Evolutionary conservation across 2,329 filamentous ascomycete species (phyloP), one percentile per base, ranked within the genome.

Genomic region (Aspergillus brunneoviolaceus): DNA sequence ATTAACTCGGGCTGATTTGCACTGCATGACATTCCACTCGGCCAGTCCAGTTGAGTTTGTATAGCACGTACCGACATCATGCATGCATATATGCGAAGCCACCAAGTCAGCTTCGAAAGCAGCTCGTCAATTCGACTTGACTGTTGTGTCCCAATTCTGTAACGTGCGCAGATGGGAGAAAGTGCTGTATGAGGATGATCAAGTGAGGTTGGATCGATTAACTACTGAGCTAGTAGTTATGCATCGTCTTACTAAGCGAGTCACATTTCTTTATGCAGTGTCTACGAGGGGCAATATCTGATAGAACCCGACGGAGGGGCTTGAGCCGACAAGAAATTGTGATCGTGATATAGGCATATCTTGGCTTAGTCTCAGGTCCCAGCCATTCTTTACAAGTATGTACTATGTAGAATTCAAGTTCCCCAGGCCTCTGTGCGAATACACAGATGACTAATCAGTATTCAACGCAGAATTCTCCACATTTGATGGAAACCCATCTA

Each of bases 51-150:
- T 53, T 6, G 14, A 16, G 27, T 31, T 42, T 47, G 47, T 49
- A 47, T 47, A 49, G 14, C 33, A 31, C 53, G 53, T 55, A 35
- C 53, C 53, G 48, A 55, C 53, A 55, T 55, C 33, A 31, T 49
- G 33, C 53, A 55, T 55, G 42, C 53, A 55, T 19, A 49, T 27
- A 49, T 42, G 42, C 47, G 16, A 31, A 54, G n/a, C 19, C 27
- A 49, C n/a, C 23, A 16, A 42, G 11, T 42, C 35, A 16, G 35
- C 35, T 16, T 42, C 4, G 11, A 42, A 16, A 42, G 35, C 14
- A 42, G 16, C 6, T 5, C 4, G 2, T 16, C 9, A 7, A 42
- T 16, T 5, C 5, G 1, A 49, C 11, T 49, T 14, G 25, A 9
- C 11, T 25, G 27, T 9, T 29, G 27, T 29, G 9, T 29, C 9